Evolutionary conservation across 169 alveolate genomes (phyloP).

Genomic region (Plasmodium fragile): DNA sequence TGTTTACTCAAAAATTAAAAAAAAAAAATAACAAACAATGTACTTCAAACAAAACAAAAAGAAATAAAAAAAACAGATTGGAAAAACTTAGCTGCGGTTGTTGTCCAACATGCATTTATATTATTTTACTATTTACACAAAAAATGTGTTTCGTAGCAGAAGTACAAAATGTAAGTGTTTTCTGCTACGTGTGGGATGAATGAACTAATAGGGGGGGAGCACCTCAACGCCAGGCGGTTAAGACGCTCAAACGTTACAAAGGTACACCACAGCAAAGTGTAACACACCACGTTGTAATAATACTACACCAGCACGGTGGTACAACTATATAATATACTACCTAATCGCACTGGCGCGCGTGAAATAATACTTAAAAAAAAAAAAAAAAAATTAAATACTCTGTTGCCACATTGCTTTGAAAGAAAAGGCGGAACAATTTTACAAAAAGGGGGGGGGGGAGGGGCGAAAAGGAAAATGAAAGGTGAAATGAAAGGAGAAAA

Average conservation of each 20-base stretch:
- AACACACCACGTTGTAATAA: neutral
- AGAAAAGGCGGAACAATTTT: neutral
- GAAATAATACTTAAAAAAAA: neutral
- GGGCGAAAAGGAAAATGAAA: too few relatives aligned
- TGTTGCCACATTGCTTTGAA: neutral
- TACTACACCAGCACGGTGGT: neutral
- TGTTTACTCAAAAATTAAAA: neutral
- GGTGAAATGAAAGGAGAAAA: neutral
- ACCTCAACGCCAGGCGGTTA: neutral
- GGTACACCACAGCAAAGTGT: neutral
- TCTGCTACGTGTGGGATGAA: neutral
- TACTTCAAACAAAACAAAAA: neutral
- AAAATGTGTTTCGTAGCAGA: neutral
- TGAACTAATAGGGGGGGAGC: neutral
- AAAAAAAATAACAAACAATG: neutral
- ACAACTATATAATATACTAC: neutral
- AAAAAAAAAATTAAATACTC: slow-evolving; percentile 6
- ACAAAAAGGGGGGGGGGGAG: neutral
- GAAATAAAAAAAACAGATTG: neutral
- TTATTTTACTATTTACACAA: neutral
- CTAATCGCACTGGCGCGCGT: neutral
- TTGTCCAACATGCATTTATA: neutral
- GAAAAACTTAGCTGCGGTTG: neutral
- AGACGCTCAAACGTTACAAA: neutral
- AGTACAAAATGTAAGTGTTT: neutral